Evolutionary conservation across 1,284 basidiomycete species (phyloP).

Genomic region (Amylostereum areolatum): DNA sequence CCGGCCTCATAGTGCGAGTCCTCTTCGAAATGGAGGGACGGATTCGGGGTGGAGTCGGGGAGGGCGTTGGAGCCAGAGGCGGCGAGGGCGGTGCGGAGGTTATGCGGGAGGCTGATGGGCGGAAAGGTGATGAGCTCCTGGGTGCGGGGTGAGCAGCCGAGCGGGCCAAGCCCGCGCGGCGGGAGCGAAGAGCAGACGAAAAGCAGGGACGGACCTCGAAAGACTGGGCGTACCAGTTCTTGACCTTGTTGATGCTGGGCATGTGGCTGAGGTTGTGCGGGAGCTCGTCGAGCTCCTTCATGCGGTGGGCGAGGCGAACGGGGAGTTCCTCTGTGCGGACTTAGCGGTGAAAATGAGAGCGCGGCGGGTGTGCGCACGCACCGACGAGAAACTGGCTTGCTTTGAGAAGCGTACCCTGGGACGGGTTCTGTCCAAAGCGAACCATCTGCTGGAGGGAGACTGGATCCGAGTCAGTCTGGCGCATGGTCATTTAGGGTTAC

Average conservation of each 20-base stretch:
- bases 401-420: slow-evolving; percentile 82
- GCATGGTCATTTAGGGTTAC: not conserved
- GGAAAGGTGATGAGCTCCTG: slow-evolving; percentile 89
- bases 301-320: slow-evolving; percentile 91
- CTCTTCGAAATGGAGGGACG: slow-evolving; percentile 38
- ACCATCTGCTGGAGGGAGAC: slow-evolving; percentile 94
- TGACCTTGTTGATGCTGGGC: slow-evolving; percentile 93
- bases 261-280: slow-evolving; percentile 90
- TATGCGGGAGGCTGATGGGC: slow-evolving; percentile 59
- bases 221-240: slow-evolving; percentile 98
- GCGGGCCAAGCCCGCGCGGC: not conserved
- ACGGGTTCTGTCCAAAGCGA: slow-evolving; percentile 81
- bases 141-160: slow-evolving; percentile 6
- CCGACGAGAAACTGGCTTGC: slow-evolving; percentile 81
- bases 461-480: slow-evolving; percentile 20
- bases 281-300: slow-evolving; percentile 93
- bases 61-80: slow-evolving; percentile 39
- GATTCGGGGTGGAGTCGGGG: slow-evolving; percentile 69
- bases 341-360: not conserved
- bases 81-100: slow-evolving; percentile 66
- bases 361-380: slow-evolving; percentile 19
- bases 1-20: slow-evolving; percentile 28
- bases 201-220: slow-evolving; percentile 72
- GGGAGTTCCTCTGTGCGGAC: slow-evolving; percentile 75
- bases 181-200: not conserved